phyloP scores from a whole-genome alignment of 805 yeast genomes.

The Starmerella lactis-condensi region DNA sequence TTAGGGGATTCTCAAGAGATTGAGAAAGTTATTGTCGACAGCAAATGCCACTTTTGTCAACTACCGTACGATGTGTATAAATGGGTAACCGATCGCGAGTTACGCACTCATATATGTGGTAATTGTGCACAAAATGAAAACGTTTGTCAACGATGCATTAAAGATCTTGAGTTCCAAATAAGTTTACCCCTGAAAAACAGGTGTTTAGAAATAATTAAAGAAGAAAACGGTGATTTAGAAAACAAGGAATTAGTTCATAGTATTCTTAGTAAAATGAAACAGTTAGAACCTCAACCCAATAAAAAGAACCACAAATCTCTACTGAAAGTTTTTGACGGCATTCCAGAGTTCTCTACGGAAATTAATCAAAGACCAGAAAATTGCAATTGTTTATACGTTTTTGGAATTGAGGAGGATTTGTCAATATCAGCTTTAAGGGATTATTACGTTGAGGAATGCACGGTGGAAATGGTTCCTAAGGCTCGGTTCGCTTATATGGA shows the following conservation, averaged over 20 bases:
- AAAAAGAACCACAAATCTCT: no score
- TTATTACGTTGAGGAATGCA: no score
- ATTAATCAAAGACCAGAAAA: constrained; percentile 23
- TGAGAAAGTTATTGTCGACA: no score
- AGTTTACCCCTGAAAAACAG: constrained; percentile 64
- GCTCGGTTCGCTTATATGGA: no score
- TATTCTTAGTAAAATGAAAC: no score
- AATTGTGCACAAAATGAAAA: constrained; percentile 65
- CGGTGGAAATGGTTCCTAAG: no score
- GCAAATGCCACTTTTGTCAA: no score
- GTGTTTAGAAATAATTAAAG: constrained; percentile 48
- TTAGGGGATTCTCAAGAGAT: no score
- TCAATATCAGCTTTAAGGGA: no score
- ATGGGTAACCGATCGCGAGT: no score
- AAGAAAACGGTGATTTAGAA: constrained; percentile 7
- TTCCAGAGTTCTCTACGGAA: neutral
- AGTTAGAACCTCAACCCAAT: no score
- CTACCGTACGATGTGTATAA: no score
- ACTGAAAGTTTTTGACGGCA: neutral
- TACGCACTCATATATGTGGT: constrained; percentile 34
- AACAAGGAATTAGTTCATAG: constrained; percentile 2
- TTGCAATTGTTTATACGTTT: constrained; percentile 41
- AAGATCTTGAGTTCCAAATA: constrained; percentile 67
- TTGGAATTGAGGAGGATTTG: constrained; percentile 54
- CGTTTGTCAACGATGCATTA: constrained; percentile 76